Conservation (phyloP, 2,329 filamentous ascomycete genomes). For the Botrytis deweyae region DNA sequence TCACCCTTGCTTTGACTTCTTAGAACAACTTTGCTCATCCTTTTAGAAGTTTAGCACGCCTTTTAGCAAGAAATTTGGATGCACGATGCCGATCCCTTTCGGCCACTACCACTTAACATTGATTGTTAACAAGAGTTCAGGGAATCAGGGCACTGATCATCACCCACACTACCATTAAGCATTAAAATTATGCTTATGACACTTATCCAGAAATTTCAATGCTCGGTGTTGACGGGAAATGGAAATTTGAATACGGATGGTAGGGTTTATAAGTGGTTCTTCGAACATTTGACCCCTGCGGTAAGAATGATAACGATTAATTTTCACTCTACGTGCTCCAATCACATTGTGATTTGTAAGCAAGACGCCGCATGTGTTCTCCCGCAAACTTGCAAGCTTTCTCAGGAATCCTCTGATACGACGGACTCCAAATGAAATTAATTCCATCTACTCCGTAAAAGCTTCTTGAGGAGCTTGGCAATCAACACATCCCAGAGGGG, state of each 20-base stretch:
- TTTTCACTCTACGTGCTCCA: not conserved
- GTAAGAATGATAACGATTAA: not conserved
- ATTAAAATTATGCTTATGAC: constrained; percentile 15
- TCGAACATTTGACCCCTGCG: not conserved
- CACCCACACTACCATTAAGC: constrained; percentile 7
- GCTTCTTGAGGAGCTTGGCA: constrained; percentile 1
- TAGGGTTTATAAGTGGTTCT: constrained; percentile 12
- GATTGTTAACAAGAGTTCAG: not conserved
- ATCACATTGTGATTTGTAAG: constrained; percentile 6
- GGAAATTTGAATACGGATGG: constrained; percentile 13
- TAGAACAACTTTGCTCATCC: not conserved
- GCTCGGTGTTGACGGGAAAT: not conserved
- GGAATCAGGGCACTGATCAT: not conserved
- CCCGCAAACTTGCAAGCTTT: not conserved
- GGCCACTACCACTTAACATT: not conserved
- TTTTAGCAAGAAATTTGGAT: not conserved
- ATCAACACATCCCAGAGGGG: not conserved
- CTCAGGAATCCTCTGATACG: not conserved
- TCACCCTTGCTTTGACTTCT: constrained; percentile 7
- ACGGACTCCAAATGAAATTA: not conserved
- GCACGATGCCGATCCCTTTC: constrained; percentile 2
- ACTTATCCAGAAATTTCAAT: constrained; percentile 1
- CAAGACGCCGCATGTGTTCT: not conserved
- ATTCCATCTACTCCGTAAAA: not conserved
- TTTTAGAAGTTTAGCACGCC: not conserved